Percentiles rank a stretch among this genome's conserved stretches.
Conservation (phyloP, 2,329 filamentous ascomycete genomes). For the Sporothrix sp. region DNA sequence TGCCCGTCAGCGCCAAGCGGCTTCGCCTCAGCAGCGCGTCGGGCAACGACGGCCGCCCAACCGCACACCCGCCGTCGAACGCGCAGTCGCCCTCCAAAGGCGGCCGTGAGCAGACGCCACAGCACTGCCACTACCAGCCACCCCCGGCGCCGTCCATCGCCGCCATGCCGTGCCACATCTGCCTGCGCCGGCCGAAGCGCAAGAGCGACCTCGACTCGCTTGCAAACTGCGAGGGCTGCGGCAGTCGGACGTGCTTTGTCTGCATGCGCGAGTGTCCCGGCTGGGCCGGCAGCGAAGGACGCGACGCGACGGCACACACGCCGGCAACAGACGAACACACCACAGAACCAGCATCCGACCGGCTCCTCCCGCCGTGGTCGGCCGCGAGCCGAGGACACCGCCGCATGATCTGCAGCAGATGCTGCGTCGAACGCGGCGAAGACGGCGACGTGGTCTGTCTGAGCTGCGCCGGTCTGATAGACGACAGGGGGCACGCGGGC, state of each 20-base stretch:
- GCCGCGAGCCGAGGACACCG: conserved; percentile 34
- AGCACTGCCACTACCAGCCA: conserved; percentile 9
- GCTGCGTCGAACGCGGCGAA: conserved; percentile 54
- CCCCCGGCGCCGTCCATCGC: conserved; percentile 9
- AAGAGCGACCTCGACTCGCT: conserved; percentile 58
- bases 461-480: conserved; percentile 40
- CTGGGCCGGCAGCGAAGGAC: conserved; percentile 27
- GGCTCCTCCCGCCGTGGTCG: conserved; percentile 24
- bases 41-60: not conserved
- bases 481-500: no score
- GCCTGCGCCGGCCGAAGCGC: conserved; percentile 53
- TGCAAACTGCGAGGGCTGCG: conserved; percentile 53
- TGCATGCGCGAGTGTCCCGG: conserved; percentile 55
- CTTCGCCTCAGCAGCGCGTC: conserved; percentile 1
- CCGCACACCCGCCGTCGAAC: not conserved
- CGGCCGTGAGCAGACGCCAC: not conserved
- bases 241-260: conserved; percentile 55
- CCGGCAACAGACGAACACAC: conserved; percentile 3
- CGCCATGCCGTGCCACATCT: conserved; percentile 55
- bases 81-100: not conserved
- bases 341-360: conserved; percentile 1
- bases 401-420: conserved; percentile 53
- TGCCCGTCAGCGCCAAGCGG: conserved; percentile 8
- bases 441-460: conserved; percentile 59
- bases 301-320: not conserved